These are phyloP conservation scores for Canavalia gladiata DNA, from an alignment of 306 rosid species.

Conservation along the genomic window DNA sequence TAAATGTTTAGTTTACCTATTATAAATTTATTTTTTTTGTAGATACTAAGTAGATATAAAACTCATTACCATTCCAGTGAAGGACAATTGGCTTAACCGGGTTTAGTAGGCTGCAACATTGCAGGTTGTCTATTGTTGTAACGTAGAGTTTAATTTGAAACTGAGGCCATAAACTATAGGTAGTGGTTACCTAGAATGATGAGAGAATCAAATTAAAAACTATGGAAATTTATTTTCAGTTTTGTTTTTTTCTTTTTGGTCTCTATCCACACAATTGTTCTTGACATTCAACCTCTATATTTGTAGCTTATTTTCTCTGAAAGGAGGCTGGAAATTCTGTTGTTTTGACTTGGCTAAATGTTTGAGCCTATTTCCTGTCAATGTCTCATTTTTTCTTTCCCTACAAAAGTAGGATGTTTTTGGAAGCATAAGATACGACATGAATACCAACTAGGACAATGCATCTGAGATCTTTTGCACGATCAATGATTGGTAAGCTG, in stretches of 20 bases:
- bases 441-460: background rate
- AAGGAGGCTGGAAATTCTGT: background rate
- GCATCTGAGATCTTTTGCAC: background rate
- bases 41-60: too few relatives aligned
- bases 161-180: background rate
- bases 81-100: background rate
- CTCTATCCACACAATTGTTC: background rate
- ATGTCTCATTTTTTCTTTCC: background rate
- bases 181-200: background rate
- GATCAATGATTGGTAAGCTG: background rate
- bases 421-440: background rate
- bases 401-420: too few relatives aligned
- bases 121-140: background rate
- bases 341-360: background rate
- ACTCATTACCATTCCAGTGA: background rate
- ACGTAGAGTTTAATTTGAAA: background rate
- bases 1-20: too few relatives aligned
- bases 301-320: background rate
- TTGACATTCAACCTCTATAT: background rate
- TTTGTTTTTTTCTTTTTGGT: background rate
- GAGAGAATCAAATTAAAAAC: background rate
- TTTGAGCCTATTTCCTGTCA: background rate
- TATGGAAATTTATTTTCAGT: background rate
- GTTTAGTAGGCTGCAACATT: constrained; percentile 3
- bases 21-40: too few relatives aligned